Percentiles rank a stretch among this genome's conserved stretches.
phyloP scores from a whole-genome alignment of 2,329 filamentous ascomycete species.

The Fusarium euwallaceae region DNA sequence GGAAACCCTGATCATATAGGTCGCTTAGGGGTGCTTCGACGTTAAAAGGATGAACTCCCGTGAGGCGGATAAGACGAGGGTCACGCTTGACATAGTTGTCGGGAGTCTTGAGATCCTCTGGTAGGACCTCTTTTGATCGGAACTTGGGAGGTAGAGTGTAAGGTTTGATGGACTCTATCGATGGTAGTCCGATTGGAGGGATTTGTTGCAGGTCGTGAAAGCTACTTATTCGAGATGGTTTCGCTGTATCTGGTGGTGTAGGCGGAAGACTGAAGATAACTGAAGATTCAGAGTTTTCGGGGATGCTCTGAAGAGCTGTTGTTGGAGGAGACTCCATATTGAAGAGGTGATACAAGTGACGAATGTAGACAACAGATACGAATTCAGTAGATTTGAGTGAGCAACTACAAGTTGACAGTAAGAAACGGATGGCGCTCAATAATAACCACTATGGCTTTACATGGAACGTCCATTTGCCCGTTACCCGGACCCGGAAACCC shows the following conservation, averaged over 20 bases:
- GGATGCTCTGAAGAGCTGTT: constrained; percentile 17
- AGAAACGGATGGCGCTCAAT: constrained; percentile 18
- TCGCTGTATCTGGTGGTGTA: constrained; percentile 57
- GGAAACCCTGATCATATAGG: constrained; percentile 83
- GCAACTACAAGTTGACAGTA: neutral
- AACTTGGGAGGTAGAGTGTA: constrained; percentile 79
- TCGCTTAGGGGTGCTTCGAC: constrained; percentile 85
- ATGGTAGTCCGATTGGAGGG: constrained; percentile 33
- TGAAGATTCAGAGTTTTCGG: constrained; percentile 24
- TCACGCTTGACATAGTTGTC: constrained; percentile 86
- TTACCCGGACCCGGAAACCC: constrained; percentile 10
- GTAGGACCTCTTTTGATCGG: constrained; percentile 71
- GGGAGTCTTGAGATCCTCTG: constrained; percentile 85
- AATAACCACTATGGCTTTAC: constrained; percentile 26
- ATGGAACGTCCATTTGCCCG: constrained; percentile 27
- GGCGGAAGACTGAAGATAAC: constrained; percentile 50
- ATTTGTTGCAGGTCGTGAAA: constrained; percentile 41
- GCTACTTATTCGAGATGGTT: constrained; percentile 53
- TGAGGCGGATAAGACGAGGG: constrained; percentile 84
- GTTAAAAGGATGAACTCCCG: constrained; percentile 92
- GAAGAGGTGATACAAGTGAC: constrained; percentile 1
- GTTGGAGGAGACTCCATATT: constrained; percentile 41
- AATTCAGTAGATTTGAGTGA: constrained; percentile 3
- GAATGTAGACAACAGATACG: constrained; percentile 11
- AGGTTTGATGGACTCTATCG: constrained; percentile 26